Conservation (phyloP, 1,284 basidiomycete species). For the Malassezia nana region DNA sequence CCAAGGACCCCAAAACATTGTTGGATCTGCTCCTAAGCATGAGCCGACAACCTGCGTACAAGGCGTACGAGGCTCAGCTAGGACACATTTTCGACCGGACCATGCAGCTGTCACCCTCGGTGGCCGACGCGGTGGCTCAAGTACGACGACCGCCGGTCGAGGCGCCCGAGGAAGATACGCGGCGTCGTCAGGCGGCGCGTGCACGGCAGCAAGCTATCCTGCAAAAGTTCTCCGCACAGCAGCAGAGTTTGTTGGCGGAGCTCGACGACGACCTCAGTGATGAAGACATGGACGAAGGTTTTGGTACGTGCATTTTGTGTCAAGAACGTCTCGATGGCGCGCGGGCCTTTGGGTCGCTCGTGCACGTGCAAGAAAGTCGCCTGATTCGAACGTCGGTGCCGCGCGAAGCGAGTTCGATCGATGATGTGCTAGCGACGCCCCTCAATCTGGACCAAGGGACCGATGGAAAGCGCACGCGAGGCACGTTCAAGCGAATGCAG, state of each 20-base stretch:
- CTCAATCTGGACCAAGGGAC: conserved; percentile 27
- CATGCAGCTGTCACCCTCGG: conserved; percentile 11
- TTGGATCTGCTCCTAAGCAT: conserved; percentile 5
- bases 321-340: conserved; percentile 76
- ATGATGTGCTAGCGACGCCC: conserved; percentile 60
- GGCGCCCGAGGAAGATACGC: conserved; percentile 31
- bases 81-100: conserved; percentile 32
- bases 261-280: conserved; percentile 38
- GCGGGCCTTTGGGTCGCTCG: conserved; percentile 76
- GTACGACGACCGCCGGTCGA: conserved; percentile 2
- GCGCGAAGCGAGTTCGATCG: conserved; percentile 58
- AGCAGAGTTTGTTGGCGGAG: conserved; percentile 37
- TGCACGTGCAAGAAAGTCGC: conserved; percentile 77
- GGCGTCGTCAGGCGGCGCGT: conserved; percentile 33
- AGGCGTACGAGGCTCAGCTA: conserved; percentile 29
- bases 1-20: neutral
- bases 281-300: conserved; percentile 22
- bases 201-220: conserved; percentile 45
- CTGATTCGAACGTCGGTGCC: conserved; percentile 70
- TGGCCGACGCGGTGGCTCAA: conserved; percentile 10
- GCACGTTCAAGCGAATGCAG: conserved; percentile 9
- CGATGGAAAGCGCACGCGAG: conserved; percentile 27
- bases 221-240: conserved; percentile 44
- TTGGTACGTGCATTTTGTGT: conserved; percentile 89
- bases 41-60: conserved; percentile 14